Evolutionary conservation across 169 alveolate species (phyloP).

Genomic region (Cryptosporidium tyzzeri): DNA sequence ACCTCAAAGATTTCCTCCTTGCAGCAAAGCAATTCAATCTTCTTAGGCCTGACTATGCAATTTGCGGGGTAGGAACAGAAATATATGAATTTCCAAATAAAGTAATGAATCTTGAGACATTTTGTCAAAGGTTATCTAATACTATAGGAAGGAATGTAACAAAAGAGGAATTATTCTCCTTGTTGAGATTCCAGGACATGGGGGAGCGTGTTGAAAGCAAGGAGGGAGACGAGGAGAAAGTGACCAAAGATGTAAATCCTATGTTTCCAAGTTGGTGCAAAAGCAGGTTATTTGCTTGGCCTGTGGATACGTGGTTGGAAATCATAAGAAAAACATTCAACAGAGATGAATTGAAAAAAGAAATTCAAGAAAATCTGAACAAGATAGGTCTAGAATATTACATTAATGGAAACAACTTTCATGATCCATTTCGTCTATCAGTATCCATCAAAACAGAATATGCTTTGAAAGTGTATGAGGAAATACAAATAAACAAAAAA

Average conservation of each 20-base stretch:
- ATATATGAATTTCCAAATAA: conserved; percentile 73
- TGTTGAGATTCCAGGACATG: conserved; percentile 4
- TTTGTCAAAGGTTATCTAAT: not conserved
- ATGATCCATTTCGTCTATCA: conserved; percentile 79
- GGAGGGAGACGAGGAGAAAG: conserved; percentile 2
- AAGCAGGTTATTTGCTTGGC: conserved; percentile 66
- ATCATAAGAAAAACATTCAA: conserved; percentile 45
- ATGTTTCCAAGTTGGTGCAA: conserved; percentile 78
- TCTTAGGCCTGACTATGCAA: conserved; percentile 77
- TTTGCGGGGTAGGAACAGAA: conserved; percentile 79
- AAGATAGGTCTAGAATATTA: conserved; percentile 45
- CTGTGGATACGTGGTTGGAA: conserved; percentile 63
- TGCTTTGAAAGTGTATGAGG: conserved; percentile 13
- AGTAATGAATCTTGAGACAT: conserved; percentile 12
- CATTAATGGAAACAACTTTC: conserved; percentile 77
- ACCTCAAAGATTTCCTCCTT: conserved; percentile 77
- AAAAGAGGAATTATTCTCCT: not conserved
- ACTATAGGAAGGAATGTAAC: not conserved
- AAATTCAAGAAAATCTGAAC: conserved; percentile 16
- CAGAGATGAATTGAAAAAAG: conserved; percentile 36
- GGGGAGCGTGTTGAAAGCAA: not conserved
- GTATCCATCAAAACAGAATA: conserved; percentile 61
- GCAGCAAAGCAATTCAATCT: conserved; percentile 73
- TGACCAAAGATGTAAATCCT: conserved; percentile 16
- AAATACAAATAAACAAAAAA: conserved; percentile 46